Percentiles rank a stretch among this genome's conserved stretches.
Evolutionary conservation across 164 flowering plant species (phyloP).

Genomic region (Brasenia schreberi): DNA sequence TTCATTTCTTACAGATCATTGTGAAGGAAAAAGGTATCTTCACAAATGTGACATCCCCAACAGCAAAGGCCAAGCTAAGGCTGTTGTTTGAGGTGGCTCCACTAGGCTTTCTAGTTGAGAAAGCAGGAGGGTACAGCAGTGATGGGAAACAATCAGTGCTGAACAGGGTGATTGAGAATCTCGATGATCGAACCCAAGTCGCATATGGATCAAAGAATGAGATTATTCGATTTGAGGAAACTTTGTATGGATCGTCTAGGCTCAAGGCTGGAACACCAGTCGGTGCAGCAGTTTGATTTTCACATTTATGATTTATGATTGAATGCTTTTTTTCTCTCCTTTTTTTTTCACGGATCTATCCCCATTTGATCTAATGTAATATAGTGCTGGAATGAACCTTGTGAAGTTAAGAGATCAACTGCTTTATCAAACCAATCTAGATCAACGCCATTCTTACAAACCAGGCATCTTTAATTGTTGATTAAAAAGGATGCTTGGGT

Average conservation of each 20-base stretch:
- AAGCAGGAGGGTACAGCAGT: slow-evolving; percentile 92
- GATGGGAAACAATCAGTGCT: slow-evolving; percentile 77
- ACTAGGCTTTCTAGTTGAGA: slow-evolving; percentile 70
- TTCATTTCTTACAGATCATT: slow-evolving; percentile 47
- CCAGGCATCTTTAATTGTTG: too few relatives aligned
- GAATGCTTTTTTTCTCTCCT: background rate
- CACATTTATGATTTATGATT: background rate
- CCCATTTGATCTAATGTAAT: background rate
- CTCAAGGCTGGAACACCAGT: slow-evolving; percentile 66
- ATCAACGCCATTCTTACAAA: too few relatives aligned
- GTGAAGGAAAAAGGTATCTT: slow-evolving; percentile 95
- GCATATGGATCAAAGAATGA: slow-evolving; percentile 93
- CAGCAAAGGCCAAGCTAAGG: slow-evolving; percentile 89
- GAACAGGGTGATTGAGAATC: slow-evolving; percentile 50
- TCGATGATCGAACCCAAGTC: slow-evolving; percentile 90
- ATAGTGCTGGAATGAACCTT: background rate
- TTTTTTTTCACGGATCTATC: background rate
- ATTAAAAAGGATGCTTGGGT: too few relatives aligned
- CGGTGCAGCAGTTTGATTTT: slow-evolving; percentile 58
- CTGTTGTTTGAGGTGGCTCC: slow-evolving; percentile 96
- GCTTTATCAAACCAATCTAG: too few relatives aligned
- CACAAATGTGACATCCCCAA: slow-evolving; percentile 85
- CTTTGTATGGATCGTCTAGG: slow-evolving; percentile 76
- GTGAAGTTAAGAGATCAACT: background rate
- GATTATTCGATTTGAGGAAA: slow-evolving; percentile 91